Percentiles rank a stretch among this genome's conserved stretches.
Evolutionary conservation across 2,329 filamentous ascomycete genomes (phyloP).

Genomic region (Xylariaceae sp.): DNA sequence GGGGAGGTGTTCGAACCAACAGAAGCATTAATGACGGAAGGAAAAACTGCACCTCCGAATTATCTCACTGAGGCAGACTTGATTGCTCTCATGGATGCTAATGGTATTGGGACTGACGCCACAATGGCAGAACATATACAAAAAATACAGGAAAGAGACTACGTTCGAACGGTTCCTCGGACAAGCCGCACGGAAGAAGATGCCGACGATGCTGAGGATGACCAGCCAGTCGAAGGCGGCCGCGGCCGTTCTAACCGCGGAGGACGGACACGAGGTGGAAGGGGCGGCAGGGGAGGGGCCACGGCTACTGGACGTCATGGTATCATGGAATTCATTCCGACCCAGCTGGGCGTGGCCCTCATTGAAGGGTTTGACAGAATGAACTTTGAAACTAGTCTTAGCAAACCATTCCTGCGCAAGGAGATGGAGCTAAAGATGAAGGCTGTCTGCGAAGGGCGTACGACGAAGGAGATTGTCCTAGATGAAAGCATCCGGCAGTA

Average conservation of each 20-base stretch:
- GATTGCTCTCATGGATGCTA: conserved; percentile 95
- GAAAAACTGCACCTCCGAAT: conserved; percentile 78
- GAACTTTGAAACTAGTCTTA: conserved; percentile 85
- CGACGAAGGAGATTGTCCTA: conserved; percentile 69
- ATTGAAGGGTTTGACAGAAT: conserved; percentile 94
- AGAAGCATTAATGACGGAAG: conserved; percentile 84
- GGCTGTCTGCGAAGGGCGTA: conserved; percentile 85
- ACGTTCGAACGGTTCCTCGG: conserved; percentile 64
- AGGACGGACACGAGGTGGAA: conserved; percentile 44
- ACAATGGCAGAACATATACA: conserved; percentile 99
- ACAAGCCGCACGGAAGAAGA: conserved; percentile 36
- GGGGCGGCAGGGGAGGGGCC: conserved; percentile 37
- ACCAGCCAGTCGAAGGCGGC: conserved; percentile 41
- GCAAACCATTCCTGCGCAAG: conserved; percentile 93
- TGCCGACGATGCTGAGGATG: conserved; percentile 39
- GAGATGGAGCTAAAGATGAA: conserved; percentile 98
- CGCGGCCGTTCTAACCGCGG: conserved; percentile 49
- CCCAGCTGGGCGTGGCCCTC: conserved; percentile 82
- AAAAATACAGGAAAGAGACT: conserved; percentile 87
- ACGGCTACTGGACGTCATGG: conserved; percentile 43
- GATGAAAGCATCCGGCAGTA: conserved; percentile 84
- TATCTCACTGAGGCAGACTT: conserved; percentile 95
- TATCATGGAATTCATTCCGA: conserved; percentile 87
- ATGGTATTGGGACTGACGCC: conserved; percentile 95
- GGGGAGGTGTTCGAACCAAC: conserved; percentile 83